These are phyloP conservation scores for Penicillium verrucosum DNA, from an alignment of 2,329 filamentous ascomycete species.

Conservation along the genomic window DNA sequence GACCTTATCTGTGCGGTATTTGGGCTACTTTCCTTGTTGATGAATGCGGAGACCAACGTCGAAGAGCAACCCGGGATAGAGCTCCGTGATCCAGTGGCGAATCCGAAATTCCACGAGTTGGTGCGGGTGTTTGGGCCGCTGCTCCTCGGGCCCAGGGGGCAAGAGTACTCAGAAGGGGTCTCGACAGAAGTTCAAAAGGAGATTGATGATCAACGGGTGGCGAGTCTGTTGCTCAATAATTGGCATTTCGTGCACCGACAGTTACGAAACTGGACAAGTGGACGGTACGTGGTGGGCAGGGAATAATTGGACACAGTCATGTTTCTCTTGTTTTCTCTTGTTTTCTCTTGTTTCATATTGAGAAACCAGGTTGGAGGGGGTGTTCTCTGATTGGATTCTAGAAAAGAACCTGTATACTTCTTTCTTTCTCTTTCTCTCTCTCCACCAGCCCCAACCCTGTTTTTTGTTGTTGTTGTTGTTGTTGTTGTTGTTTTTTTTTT, in stretches of 20 bases:
- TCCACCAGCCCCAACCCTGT: neutral
- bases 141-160: conserved; percentile 21
- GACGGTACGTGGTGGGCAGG: neutral
- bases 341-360: neutral
- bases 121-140: conserved; percentile 35
- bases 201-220: conserved; percentile 30
- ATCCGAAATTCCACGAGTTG: conserved; percentile 29
- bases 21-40: conserved; percentile 34
- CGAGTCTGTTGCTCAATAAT: conserved; percentile 33
- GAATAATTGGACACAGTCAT: neutral
- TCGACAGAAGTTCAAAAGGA: conserved; percentile 21
- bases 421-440: neutral
- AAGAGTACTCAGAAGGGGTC: conserved; percentile 8
- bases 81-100: conserved; percentile 18
- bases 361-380: too few relatives aligned
- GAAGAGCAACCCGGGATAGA: conserved; percentile 15
- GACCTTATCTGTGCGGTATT: conserved; percentile 43
- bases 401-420: neutral
- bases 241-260: conserved; percentile 38
- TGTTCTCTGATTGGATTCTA: neutral
- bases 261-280: conserved; percentile 26
- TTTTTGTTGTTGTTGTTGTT: too few relatives aligned
- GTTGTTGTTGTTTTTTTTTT: too few relatives aligned
- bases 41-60: conserved; percentile 23
- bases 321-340: too few relatives aligned